Evolutionary conservation across 176 grass and related monocot genomes (phyloP), one percentile per base, ranked within the genome.

Genomic region (Miscanthus lutarioriparius): DNA sequence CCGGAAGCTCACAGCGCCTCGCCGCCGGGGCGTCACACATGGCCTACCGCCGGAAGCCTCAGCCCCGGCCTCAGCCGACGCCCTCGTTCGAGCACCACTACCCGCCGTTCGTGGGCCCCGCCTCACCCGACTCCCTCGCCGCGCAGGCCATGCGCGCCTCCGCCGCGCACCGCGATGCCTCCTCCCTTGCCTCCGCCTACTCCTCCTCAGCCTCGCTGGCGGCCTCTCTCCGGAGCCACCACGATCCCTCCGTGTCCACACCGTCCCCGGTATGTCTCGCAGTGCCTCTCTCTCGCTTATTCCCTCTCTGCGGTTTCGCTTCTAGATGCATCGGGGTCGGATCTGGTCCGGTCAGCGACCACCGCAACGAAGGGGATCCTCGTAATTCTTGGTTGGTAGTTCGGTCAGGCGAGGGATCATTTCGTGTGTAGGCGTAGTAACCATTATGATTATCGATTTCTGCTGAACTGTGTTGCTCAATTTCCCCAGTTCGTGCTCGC

Each of bases 71-170:
- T 19, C 51, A 45, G 74, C 36, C 48, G 65, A 38, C 80, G n/a
- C 37, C 81, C 16, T 74, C 75, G 84, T 80, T 70, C 37, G 75
- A 87, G 61, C 80, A 69, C 75, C 68, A 67, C 30, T 80, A 83
- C 69, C 30, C 71, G 14, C 82, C 91, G 19, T 61, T 83, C 32
- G 51, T 81, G 45, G 88, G 84, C 30, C 67, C 81, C 39, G 27
- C 86, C 5, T 87, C 87, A 10, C 73, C 90, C n/a, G 86, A 94
- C 14, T 95, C 95, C 15, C 87, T 98, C 53, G 95, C 92, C 28
- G 87, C 91, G 64, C 95, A 92, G 92, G 95, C 95, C 70, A 98
- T 98, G 86, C 91, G 95, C 73, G 95, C 95, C 59, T 97, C 95
- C 49, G 92, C 95, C 82, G 95, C 95, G 20, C 95, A 98, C 85